Percentiles rank a stretch among this genome's conserved stretches.
Evolutionary conservation across 2,329 filamentous ascomycete genomes (phyloP).

Genomic region (Hypoxylon sp.): DNA sequence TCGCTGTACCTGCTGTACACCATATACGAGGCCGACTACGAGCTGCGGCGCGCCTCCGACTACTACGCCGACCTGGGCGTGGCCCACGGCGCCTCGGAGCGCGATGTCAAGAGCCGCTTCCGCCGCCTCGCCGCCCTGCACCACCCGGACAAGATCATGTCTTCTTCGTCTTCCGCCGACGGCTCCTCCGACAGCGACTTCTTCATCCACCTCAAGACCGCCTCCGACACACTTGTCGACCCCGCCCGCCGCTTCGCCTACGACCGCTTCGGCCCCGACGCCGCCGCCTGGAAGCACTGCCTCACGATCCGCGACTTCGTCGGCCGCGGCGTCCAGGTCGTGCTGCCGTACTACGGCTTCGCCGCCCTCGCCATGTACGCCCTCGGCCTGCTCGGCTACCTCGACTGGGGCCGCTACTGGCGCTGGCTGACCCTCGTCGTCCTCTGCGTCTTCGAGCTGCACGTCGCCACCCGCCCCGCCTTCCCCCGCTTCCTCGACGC

Average conservation of each 20-base stretch:
- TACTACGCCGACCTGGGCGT: conserved; percentile 84
- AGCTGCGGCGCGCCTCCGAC: conserved; percentile 73
- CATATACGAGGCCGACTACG: conserved; percentile 88
- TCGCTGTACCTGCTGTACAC: conserved; percentile 87
- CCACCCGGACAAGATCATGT: conserved; percentile 83
- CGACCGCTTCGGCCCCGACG: conserved; percentile 82
- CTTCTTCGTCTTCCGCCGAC: too few relatives aligned
- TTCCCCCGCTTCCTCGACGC: conserved; percentile 56
- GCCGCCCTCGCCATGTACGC: conserved; percentile 67
- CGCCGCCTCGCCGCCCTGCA: conserved; percentile 73
- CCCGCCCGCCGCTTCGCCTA: conserved; percentile 84
- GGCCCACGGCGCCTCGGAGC: conserved; percentile 71
- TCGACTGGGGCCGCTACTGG: conserved; percentile 72
- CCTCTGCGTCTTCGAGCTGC: conserved; percentile 65
- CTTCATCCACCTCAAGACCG: conserved; percentile 85
- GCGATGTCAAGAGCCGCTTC: conserved; percentile 84
- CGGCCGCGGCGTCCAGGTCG: conserved; percentile 64
- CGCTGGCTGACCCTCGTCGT: conserved; percentile 65
- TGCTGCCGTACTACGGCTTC: conserved; percentile 67
- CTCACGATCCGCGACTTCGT: conserved; percentile 77
- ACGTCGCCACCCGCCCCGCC: conserved; percentile 62
- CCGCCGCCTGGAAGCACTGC: conserved; percentile 71
- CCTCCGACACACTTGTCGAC: conserved; percentile 82
- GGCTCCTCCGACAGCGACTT: conserved; percentile 51
- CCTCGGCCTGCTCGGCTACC: conserved; percentile 70